Conservation (phyloP, 495 filamentous ascomycete species). For the Articulospora tetracladia region DNA sequence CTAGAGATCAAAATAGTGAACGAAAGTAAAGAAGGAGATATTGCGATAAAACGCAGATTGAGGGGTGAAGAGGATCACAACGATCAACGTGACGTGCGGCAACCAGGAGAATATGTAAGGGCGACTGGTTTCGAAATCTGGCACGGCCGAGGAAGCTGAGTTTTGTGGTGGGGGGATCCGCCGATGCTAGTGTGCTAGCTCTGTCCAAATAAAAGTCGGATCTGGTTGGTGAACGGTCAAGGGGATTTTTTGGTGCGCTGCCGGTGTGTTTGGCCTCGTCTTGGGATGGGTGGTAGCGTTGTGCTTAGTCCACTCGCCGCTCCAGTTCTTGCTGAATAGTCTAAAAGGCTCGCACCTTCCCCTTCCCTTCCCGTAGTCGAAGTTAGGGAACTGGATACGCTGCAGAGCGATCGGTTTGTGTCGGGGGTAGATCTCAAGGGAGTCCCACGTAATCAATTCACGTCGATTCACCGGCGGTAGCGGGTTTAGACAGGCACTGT, state of each 20-base stretch:
- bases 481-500: not conserved
- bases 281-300: slow-evolving; percentile 1
- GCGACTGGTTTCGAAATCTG: not conserved
- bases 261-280: not conserved
- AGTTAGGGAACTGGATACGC: not conserved
- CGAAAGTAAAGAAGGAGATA: not conserved
- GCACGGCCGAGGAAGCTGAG: slow-evolving; percentile 6
- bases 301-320: slow-evolving; percentile 1
- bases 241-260: slow-evolving; percentile 1
- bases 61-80: not conserved
- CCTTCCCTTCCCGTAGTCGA: slow-evolving; percentile 7
- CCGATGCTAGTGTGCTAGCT: slow-evolving; percentile 9
- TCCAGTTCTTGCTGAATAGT: not conserved
- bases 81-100: not conserved
- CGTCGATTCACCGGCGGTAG: too few species aligned
- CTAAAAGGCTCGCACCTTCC: slow-evolving; percentile 6
- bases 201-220: not conserved
- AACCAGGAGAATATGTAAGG: not conserved
- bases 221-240: slow-evolving; percentile 6
- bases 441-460: too few species aligned
- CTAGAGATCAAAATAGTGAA: not conserved
- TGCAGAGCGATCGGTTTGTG: not conserved
- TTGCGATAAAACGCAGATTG: too few species aligned
- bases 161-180: slow-evolving; percentile 17
- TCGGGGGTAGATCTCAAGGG: not conserved